A percentile compares a stretch with the other conserved stretches of the same genome.
Evolutionary conservation across 106 monocot species (phyloP).

Genomic region (Triglochin maritima): DNA sequence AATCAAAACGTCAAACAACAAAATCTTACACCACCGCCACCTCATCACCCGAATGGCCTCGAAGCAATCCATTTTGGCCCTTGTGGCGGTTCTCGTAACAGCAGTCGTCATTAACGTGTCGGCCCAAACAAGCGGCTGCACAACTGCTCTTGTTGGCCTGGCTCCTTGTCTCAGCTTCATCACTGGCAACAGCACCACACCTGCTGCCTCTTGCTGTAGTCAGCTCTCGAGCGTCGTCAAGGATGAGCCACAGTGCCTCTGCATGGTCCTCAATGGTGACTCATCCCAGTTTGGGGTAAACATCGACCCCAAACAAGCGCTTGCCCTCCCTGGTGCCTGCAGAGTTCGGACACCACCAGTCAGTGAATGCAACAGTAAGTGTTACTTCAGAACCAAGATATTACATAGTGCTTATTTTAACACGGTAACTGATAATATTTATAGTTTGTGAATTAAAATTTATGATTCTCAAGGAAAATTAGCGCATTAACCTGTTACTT

Average conservation of each 20-base stretch:
- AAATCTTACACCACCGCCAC: too few species aligned
- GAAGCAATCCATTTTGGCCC: not conserved
- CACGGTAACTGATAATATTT: not conserved
- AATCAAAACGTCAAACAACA: not conserved
- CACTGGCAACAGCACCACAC: slow-evolving; percentile 1
- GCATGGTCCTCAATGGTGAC: slow-evolving; percentile 6
- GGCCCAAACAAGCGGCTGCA: slow-evolving; percentile 3
- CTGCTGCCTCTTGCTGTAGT: slow-evolving; percentile 4
- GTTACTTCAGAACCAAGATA: too few species aligned
- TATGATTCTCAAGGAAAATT: too few species aligned
- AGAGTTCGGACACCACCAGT: slow-evolving; percentile 4
- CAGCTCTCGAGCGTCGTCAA: slow-evolving; percentile 6
- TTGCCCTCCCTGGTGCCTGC: slow-evolving; percentile 12
- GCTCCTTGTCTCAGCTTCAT: slow-evolving; percentile 10
- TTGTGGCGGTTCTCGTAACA: not conserved
- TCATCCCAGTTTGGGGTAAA: not conserved
- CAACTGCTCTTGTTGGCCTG: not conserved
- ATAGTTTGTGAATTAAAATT: too few species aligned
- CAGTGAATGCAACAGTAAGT: slow-evolving; percentile 2
- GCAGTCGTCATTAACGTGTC: not conserved
- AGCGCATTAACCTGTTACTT: too few species aligned
- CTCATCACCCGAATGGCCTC: not conserved
- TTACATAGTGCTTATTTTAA: too few species aligned
- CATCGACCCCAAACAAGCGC: slow-evolving; percentile 9
- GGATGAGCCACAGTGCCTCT: slow-evolving; percentile 11